Base-by-base conservation (phyloP, 2,329 filamentous ascomycete genomes). In the Endoconidiophora laricicola region DNA sequence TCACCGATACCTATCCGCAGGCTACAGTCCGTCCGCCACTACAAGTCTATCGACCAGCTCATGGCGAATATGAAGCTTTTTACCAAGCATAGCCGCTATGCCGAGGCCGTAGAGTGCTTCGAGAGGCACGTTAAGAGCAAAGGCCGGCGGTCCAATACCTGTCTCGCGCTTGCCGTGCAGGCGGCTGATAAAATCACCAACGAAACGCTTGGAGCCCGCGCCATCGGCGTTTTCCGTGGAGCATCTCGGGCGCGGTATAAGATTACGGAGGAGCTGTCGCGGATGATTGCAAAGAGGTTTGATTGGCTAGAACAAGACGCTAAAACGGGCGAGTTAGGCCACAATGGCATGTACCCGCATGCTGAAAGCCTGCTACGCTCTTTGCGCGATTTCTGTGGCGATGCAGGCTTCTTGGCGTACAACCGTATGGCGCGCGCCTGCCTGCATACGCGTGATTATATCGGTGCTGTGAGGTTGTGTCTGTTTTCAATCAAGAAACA, bases 381-480 rank as follows among this genome's bases (percentile, higher is more conserved):
- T 14, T 42, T 47, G 29, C 41, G 40, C 7, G 39, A 45, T 3
- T 52, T 52, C 23, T 37, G 36, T 14, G 29, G 36, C 20, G 43
- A 52, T 20, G 33, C 41, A 4, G 50, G 50, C 24, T 37, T 52
- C 16, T 22, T 50, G 3, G 48, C 48, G 2, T 50, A 53, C 29
- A 53, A 53, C 44, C 44, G 43, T 20, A 43, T 49, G 43, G 48
- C 39, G 14, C 46, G 51, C 12, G 47, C 51, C 9, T 53, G 51
- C 37, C 47, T 53, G 16, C 22, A 26, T n/a, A 46, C 44, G 22
- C 51, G 51, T 12, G 47, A 53, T 26, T 53, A 53, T 36, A 46
- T 49, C n/a, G 51, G 47, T 4, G 51, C 47, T 2, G 26, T 53
- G 12, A 42, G 51, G 4, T 43, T 53, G 18, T 26, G 36, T 24